Base-by-base conservation (phyloP, 345 rosid genomes). In the Salix exigua region DNA sequence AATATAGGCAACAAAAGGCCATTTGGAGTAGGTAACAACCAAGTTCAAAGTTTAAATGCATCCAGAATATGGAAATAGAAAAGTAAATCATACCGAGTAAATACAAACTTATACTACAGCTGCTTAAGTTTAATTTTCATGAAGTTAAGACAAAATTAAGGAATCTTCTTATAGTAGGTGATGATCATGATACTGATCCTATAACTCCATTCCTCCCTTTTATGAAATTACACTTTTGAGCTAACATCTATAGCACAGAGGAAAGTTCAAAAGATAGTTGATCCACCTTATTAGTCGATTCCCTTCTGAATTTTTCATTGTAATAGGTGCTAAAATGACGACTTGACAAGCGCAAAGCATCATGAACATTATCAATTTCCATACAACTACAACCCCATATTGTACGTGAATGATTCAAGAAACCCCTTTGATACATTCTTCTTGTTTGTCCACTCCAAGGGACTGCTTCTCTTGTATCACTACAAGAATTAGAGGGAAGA, bases 401-500 rank as follows among this genome's bases (percentile, higher is more conserved):
- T 51, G 58, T 18, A 51, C 58, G n/a, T 51, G 23, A 51, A 19
- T 51, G 58, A 51, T 51, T 51, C 58, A 6, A 51, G 58, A 51
- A 51, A 82, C 79, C 79, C 68, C 84, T 85, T 60, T 87, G 85
- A 63, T 88, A 84, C 71, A 78, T 30, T 67, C 86, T 86, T 46
- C 89, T 88, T 68, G 88, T 78, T 60, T 91, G 94, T 76, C 89
- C 92, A 73, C 73, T 87, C 99, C 99, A 91, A 26, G 97, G 96
- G 78, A 83, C 91, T 37, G 91, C 85, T 40, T 88, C 94, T 64
- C 80, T 74, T 46, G 83, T 72, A 70, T 75, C 50, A 14, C 50
- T 46, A 46, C 50, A 16, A 46, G 5, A 46, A 12, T 4, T 4
- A 46, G 17, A 46, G 50, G 14, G 14, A 46, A 14, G 50, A 13